Evolutionary conservation across 305 asterid genomes (phyloP).

Genomic region (Fraxinus velutina): DNA sequence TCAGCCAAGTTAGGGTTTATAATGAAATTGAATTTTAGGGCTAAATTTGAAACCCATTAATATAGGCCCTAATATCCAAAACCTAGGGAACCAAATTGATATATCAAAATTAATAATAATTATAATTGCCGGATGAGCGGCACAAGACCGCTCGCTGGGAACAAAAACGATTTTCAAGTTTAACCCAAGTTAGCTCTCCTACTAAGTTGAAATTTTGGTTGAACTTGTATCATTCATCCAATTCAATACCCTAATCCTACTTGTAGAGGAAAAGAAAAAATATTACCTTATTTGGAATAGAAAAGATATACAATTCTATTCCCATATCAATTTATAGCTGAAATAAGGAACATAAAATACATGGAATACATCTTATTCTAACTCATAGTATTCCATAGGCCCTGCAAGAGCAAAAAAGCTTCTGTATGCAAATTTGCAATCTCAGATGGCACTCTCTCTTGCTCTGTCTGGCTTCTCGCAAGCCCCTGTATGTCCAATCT

Average conservation of each 20-base stretch:
- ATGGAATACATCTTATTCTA: background rate
- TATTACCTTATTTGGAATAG: background rate
- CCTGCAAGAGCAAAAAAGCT: background rate
- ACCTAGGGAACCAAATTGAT: no score
- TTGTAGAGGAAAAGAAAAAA: background rate
- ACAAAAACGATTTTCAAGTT: no score
- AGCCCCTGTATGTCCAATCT: background rate
- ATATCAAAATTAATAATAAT: no score
- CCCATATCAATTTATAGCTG: background rate
- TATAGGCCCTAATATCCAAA: no score
- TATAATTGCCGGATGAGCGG: no score
- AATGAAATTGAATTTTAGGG: background rate
- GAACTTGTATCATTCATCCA: background rate
- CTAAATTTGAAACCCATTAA: no score
- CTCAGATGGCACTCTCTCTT: background rate
- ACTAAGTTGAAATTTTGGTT: background rate
- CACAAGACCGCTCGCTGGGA: background rate
- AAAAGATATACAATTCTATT: background rate
- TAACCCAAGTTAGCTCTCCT: background rate
- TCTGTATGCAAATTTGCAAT: background rate
- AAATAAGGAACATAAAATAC: background rate
- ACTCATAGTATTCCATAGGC: background rate
- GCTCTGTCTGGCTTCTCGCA: background rate
- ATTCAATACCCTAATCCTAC: background rate
- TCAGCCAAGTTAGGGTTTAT: background rate